These are phyloP conservation scores for Didymella exigua DNA, from an alignment of 2,329 filamentous ascomycete species.

Conservation along the genomic window DNA sequence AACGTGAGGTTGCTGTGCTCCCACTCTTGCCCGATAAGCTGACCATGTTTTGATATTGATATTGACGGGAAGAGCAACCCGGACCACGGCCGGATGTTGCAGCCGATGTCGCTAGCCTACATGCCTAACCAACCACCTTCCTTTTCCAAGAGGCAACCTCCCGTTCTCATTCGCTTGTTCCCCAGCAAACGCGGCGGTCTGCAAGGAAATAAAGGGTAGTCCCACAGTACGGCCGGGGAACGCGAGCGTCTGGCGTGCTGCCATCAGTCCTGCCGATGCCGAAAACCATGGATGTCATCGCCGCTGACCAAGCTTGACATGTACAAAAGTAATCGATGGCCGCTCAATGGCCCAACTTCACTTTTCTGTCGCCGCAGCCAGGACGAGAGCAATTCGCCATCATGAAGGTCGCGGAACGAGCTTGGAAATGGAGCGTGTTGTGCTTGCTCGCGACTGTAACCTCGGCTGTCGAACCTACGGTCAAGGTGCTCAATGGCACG, in stretches of 20 bases:
- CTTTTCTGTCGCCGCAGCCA: neutral
- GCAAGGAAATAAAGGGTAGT: slow-evolving; percentile 2
- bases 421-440: slow-evolving; percentile 26
- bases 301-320: slow-evolving; percentile 15
- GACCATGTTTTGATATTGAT: neutral
- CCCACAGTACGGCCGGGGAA: slow-evolving; percentile 8
- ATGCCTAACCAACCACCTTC: slow-evolving; percentile 8
- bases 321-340: slow-evolving; percentile 17
- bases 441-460: slow-evolving; percentile 21
- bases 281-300: slow-evolving; percentile 2
- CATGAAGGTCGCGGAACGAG: slow-evolving; percentile 25
- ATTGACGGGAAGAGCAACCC: neutral
- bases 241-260: neutral
- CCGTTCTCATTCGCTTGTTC: neutral
- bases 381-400: neutral
- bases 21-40: slow-evolving; percentile 11
- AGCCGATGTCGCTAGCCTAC: slow-evolving; percentile 12
- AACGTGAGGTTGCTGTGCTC: neutral
- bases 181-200: slow-evolving; percentile 2
- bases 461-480: slow-evolving; percentile 30
- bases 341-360: neutral
- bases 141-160: neutral
- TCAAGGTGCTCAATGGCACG: slow-evolving; percentile 42
- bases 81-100: no score
- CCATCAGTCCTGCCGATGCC: neutral